A percentile compares a stretch with the other conserved stretches of the same genome.
These are phyloP conservation scores for Paramecium sonneborni DNA, from an alignment of 73 alveolate species.

Conservation along the genomic window DNA sequence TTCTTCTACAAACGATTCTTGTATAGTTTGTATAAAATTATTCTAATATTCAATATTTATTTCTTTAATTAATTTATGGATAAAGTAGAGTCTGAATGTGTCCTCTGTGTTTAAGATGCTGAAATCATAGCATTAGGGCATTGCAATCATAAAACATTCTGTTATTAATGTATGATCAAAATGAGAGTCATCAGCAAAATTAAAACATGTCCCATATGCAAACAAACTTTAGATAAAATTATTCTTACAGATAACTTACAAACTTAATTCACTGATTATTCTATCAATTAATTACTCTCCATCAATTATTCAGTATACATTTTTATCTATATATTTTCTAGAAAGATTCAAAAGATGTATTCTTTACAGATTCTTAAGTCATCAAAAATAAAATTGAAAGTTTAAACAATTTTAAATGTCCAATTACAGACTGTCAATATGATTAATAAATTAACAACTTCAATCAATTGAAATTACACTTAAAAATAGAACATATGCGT, in stretches of 20 bases:
- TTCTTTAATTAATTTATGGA: background rate
- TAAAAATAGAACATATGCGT: conserved; percentile 13
- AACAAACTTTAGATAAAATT: background rate
- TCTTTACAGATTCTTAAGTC: background rate
- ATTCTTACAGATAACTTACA: conserved; percentile 52
- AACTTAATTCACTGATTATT: conserved; percentile 16
- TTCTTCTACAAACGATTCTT: background rate
- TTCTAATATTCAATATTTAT: background rate
- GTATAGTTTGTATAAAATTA: background rate
- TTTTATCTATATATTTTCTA: background rate
- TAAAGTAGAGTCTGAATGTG: conserved; percentile 13
- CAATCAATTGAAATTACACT: conserved; percentile 24
- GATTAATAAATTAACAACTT: conserved; percentile 6
- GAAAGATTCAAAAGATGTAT: conserved; percentile 45
- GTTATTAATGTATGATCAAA: conserved; percentile 52
- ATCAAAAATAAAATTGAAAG: background rate
- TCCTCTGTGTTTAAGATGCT: conserved; percentile 1
- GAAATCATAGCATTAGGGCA: conserved; percentile 50
- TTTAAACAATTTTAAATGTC: conserved; percentile 27
- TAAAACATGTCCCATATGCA: conserved; percentile 55
- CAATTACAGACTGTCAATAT: background rate
- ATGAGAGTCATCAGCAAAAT: conserved; percentile 45
- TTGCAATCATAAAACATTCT: conserved; percentile 61
- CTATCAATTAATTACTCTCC: background rate
- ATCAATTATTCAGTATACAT: background rate